Evolutionary conservation across 192 early-diverging fungal species (phyloP).

Genomic region (Coemansia sp.): DNA sequence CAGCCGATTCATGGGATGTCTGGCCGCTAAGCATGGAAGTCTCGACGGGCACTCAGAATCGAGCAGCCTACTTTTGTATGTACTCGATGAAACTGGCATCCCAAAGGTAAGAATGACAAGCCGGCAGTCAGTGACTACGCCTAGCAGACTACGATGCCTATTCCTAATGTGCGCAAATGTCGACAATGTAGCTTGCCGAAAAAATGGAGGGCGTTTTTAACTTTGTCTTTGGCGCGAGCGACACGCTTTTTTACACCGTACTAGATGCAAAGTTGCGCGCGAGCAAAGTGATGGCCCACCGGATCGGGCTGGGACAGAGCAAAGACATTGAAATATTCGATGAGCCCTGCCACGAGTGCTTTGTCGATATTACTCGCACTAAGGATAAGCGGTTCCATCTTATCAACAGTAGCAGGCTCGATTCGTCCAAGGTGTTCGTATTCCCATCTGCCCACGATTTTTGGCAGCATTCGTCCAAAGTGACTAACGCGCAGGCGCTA

Average conservation of each 20-base stretch:
- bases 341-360: slow-evolving; percentile 62
- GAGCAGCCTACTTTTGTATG: slow-evolving; percentile 29
- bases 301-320: slow-evolving; percentile 14
- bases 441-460: slow-evolving; percentile 44
- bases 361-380: slow-evolving; percentile 74
- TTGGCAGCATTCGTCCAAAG: slow-evolving; percentile 4
- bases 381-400: slow-evolving; percentile 69
- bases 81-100: slow-evolving; percentile 3
- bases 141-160: background rate
- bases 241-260: slow-evolving; percentile 67
- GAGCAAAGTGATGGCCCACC: slow-evolving; percentile 51
- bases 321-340: slow-evolving; percentile 54
- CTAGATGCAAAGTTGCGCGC: slow-evolving; percentile 68
- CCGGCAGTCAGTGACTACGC: background rate
- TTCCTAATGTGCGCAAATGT: background rate
- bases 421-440: slow-evolving; percentile 65
- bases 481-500: slow-evolving; percentile 3
- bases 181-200: slow-evolving; percentile 30
- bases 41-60: slow-evolving; percentile 22
- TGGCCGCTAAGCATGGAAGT: slow-evolving; percentile 11
- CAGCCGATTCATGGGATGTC: slow-evolving; percentile 24
- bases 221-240: slow-evolving; percentile 62
- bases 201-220: slow-evolving; percentile 57
- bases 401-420: slow-evolving; percentile 69
- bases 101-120: slow-evolving; percentile 17